Conservation (phyloP, 192 early-diverging fungal genomes). For the Coemansia sp. region DNA sequence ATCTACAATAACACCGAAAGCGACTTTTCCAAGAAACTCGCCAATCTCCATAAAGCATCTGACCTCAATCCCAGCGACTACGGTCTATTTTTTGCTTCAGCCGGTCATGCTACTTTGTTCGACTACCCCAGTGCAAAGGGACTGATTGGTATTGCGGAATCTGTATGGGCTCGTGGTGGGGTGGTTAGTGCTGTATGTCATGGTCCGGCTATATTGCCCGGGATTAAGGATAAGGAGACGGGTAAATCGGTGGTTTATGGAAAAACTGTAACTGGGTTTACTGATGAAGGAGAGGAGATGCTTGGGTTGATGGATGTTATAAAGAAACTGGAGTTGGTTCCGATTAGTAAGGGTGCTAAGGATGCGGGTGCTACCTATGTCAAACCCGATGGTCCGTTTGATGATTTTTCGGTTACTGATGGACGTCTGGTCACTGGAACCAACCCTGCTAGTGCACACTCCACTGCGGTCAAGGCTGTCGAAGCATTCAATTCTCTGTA, state of each 20-base stretch:
- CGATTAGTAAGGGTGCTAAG: slow-evolving; percentile 43
- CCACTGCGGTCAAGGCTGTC: slow-evolving; percentile 48
- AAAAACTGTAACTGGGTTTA: slow-evolving; percentile 72
- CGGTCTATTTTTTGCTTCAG: slow-evolving; percentile 59
- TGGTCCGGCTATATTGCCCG: slow-evolving; percentile 67
- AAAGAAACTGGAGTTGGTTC: slow-evolving; percentile 35
- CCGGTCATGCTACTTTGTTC: slow-evolving; percentile 57
- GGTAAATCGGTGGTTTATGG: slow-evolving; percentile 64
- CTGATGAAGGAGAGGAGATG: slow-evolving; percentile 64
- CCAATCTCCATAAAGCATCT: slow-evolving; percentile 46
- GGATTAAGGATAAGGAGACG: slow-evolving; percentile 57
- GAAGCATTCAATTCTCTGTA: slow-evolving; percentile 36
- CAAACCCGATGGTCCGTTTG: slow-evolving; percentile 57
- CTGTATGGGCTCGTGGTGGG: slow-evolving; percentile 57
- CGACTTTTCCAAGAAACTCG: slow-evolving; percentile 51
- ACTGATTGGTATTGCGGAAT: slow-evolving; percentile 54
- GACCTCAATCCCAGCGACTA: slow-evolving; percentile 53
- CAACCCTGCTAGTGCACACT: slow-evolving; percentile 65
- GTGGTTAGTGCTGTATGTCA: slow-evolving; percentile 59
- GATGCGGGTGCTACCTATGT: slow-evolving; percentile 59
- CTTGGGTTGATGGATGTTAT: slow-evolving; percentile 48
- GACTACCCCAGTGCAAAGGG: slow-evolving; percentile 55
- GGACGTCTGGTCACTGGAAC: slow-evolving; percentile 70
- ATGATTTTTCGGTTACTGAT: slow-evolving; percentile 54
- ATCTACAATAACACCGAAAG: slow-evolving; percentile 37